phyloP scores from a whole-genome alignment of 2,329 filamentous ascomycete genomes.

The Ophiocordyceps unilateralis region DNA sequence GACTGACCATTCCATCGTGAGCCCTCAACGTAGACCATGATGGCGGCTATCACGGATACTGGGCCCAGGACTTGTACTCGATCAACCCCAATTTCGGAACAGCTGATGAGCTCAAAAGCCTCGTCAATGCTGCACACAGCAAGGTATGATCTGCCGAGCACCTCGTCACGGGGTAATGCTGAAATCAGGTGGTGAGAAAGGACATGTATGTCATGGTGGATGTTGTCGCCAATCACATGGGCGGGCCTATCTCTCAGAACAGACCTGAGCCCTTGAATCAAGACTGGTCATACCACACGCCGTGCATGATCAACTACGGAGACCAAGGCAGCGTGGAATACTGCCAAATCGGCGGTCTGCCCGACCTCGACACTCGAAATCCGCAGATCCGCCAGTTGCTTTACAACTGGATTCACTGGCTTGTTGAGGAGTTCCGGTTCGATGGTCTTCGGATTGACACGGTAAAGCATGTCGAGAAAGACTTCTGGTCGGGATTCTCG shows the following conservation, averaged over 20 bases:
- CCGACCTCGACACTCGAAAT: conserved; percentile 42
- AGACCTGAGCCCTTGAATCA: conserved; percentile 29
- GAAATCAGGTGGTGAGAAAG: conserved; percentile 2
- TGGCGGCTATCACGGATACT: conserved; percentile 38
- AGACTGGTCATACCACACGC: conserved; percentile 39
- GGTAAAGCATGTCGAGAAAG: conserved; percentile 41
- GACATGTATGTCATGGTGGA: conserved; percentile 41
- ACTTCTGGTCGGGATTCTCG: conserved; percentile 38
- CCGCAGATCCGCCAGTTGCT: conserved; percentile 29
- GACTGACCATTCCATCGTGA: neutral
- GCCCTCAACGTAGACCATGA: conserved; percentile 13
- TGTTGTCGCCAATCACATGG: conserved; percentile 42
- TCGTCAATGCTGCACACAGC: conserved; percentile 36
- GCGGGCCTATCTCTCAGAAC: conserved; percentile 27
- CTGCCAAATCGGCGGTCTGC: conserved; percentile 41
- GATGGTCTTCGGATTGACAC: conserved; percentile 45
- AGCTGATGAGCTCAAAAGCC: conserved; percentile 36
- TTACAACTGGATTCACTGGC: conserved; percentile 38
- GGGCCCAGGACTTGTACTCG: conserved; percentile 29
- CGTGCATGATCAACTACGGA: conserved; percentile 38
- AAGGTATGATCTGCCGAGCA: neutral
- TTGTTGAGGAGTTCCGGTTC: conserved; percentile 44
- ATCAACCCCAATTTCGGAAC: conserved; percentile 44
- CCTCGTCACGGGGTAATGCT: no score
- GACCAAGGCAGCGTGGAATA: conserved; percentile 27